Evolutionary conservation across 768 basidiomycete species (phyloP).

Genomic region (Boletales sp.): DNA sequence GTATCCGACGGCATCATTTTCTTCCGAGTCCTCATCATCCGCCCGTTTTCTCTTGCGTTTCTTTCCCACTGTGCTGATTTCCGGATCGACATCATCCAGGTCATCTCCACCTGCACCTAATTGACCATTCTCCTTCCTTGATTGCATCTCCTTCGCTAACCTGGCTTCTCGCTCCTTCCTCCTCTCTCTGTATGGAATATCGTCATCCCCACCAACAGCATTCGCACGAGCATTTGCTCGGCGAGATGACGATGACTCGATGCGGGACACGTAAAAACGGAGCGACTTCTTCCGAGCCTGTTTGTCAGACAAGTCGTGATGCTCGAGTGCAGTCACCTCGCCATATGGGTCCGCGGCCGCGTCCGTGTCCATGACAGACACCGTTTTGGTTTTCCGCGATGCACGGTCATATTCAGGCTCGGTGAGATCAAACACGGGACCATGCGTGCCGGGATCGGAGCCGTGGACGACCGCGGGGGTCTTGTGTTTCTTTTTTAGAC

Average conservation of each 20-base stretch:
- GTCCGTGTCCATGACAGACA: conserved; percentile 3
- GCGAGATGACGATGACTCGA: conserved; percentile 75
- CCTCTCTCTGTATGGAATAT: conserved; percentile 84
- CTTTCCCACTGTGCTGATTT: conserved; percentile 29
- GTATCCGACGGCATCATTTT: conserved; percentile 66
- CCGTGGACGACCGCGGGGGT: conserved; percentile 22
- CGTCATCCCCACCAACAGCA: conserved; percentile 87
- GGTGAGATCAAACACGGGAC: conserved; percentile 68
- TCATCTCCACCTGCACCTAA: conserved; percentile 60
- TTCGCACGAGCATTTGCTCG: conserved; percentile 69
- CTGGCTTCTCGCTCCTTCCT: conserved; percentile 59
- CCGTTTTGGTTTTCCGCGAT: conserved; percentile 18
- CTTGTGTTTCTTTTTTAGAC: conserved; percentile 65
- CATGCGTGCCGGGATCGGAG: conserved; percentile 16
- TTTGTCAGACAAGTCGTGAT: conserved; percentile 81
- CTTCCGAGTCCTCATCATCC: conserved; percentile 40
- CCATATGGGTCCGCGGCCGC: conserved; percentile 50
- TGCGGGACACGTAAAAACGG: conserved; percentile 90
- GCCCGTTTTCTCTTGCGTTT: conserved; percentile 38
- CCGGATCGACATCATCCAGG: conserved; percentile 56
- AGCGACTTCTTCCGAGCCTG: conserved; percentile 75
- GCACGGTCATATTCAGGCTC: conserved; percentile 58
- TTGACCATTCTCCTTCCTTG: conserved; percentile 29
- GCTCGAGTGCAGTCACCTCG: conserved; percentile 65
- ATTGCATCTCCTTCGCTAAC: conserved; percentile 43